A percentile compares a stretch with the other conserved stretches of the same genome.
Conservation (phyloP, 345 rosid genomes). For the Gossypium rotundifolium region DNA sequence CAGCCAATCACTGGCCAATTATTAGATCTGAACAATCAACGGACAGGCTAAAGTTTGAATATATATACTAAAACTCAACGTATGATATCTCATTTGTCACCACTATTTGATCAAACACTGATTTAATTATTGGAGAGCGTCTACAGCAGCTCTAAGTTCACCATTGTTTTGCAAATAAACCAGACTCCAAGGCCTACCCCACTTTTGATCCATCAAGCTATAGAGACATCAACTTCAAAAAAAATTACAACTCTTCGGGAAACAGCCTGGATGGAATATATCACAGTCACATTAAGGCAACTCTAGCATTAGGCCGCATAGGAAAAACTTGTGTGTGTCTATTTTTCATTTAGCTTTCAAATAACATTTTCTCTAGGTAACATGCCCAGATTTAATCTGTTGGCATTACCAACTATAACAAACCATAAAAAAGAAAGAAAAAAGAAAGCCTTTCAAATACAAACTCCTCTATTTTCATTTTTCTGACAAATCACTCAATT, state of each 20-base stretch:
- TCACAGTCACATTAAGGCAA: not conserved
- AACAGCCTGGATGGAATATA: not conserved
- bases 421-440: not conserved
- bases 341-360: not conserved
- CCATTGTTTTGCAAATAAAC: too few species aligned
- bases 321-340: not conserved
- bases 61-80: too few species aligned
- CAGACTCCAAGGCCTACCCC: too few species aligned
- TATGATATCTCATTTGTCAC: too few species aligned
- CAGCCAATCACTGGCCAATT: too few species aligned
- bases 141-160: too few species aligned
- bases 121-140: too few species aligned
- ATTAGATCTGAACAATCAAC: too few species aligned
- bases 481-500: conserved; percentile 45
- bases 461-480: conserved; percentile 26
- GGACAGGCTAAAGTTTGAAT: too few species aligned
- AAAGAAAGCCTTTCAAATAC: conserved; percentile 9
- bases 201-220: not conserved
- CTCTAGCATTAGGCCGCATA: not conserved
- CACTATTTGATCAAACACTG: too few species aligned
- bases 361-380: not conserved
- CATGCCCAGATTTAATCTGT: conserved; percentile 7
- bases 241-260: not conserved
- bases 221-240: not conserved
- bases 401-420: conserved; percentile 13